Base-by-base conservation (phyloP, 495 filamentous ascomycete genomes). In the Penicillium lagena region DNA sequence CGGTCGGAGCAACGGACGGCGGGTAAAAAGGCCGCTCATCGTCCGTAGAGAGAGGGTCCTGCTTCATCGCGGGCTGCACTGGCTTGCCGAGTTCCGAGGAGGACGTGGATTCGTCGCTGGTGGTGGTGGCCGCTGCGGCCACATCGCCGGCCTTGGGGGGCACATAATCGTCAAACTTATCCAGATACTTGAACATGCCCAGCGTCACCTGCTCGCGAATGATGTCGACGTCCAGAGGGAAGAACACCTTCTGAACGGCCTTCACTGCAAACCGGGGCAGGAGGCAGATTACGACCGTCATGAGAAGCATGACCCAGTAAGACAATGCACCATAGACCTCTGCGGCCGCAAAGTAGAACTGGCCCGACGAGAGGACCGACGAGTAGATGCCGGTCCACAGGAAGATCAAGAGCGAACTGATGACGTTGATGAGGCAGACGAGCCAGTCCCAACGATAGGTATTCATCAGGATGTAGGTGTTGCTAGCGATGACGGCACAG, bases 401-500 rank as follows among this genome's bases (percentile, higher is more conserved):
- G 77, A 86, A 99, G 55, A 97, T 82, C 56, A 96, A 74, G 22
- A 96, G 60, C 47, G 84, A 84, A 66, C 90, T 95, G 59, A 96
- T 76, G 37, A 58, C 59, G 28, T 90, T 83, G 54, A 95, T 82
- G 57, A 96, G 71, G 10, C 87, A 54, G 50, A 90, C 88, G 55
- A 97, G 71, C 91, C 91, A 97, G 63, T 99, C 94, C 94, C 94
- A 97, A 45, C 90, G 76, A 63, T 93, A 97, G 6, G 86, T 90
- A 63, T 99, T 99, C 69, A 99, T 77, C 50, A 97, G 70, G 54
- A 99, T 85, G 71, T 97, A 99, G 43, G 82, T 60, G 59, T 99
- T 99, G 67, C 95, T 93, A 10, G 77, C 57, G 54, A 95, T 71
- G 36, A 94, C 81, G 11, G 87, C 80, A 40, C 84, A 86, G 40